Base-by-base conservation (phyloP, 768 basidiomycete species). In the Lanmaoa pseudosensibilis region DNA sequence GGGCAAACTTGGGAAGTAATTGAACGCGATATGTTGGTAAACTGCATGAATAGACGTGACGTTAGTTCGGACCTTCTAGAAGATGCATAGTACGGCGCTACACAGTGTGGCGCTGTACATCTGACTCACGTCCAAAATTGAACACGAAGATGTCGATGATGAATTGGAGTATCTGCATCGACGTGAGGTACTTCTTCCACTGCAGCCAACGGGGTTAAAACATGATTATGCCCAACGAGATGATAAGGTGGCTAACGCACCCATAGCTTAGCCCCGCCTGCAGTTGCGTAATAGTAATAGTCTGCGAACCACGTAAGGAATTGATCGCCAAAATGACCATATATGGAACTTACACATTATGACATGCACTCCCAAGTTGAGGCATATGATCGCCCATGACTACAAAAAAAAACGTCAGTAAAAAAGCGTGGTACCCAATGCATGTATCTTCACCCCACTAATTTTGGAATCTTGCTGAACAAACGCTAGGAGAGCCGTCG, bases 221-320 rank as follows among this genome's bases (percentile, higher is more conserved):
- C 5, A 43, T 21, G 7, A 46, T 43, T 55, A 53, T 57, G 49
- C 47, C 30, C 39, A 30, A 36, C 25, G 16, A 40, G 34, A 46
- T 19, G 12, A 40, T 7, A 18, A 7, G 11, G 13, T 12, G 32
- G 13, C 40, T 3, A 23, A 58, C 57, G 40, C 36, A 68, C 69
- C 69, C 69, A 69, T 8, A 56, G 23, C 48, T 58, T 70, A 21
- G 56, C 38, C 6, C 69, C 67, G 15, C 94, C 94, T 52, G 95
- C 93, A 37, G 93, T 91, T n/a, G 92, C 92, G 71, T 87, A 97
- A 77, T 98, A 98, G 75, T 98, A 98, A 76, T 97, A 98, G 79
- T 98, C 93, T 94, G 68, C 10, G 50, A 30, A 12, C n/a, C 47
- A 32, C 12, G 19, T 4, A n/a, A 46, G 33, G 39, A 32, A 36